phyloP scores from a whole-genome alignment of 305 asterid genomes.

The Solanum hybrid region DNA sequence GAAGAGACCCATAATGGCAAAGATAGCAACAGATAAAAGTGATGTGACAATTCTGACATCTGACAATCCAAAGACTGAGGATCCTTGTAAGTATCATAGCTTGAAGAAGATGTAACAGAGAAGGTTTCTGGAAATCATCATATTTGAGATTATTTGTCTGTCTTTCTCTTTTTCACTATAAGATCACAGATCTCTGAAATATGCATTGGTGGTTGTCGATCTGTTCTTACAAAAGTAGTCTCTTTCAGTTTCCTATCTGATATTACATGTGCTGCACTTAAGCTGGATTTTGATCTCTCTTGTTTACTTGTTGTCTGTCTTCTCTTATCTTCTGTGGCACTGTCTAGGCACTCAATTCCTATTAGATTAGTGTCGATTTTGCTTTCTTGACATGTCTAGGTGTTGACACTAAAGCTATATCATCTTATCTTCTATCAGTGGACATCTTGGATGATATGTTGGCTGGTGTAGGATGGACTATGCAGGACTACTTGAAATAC shows the following conservation, averaged over 20 bases:
- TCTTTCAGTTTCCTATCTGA: neutral
- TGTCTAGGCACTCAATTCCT: neutral
- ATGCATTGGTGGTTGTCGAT: neutral
- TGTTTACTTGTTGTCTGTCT: neutral
- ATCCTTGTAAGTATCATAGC: conserved; percentile 60
- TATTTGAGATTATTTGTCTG: neutral
- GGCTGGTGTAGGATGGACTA: conserved; percentile 89
- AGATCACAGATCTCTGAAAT: neutral
- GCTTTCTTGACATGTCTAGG: neutral
- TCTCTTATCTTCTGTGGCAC: neutral
- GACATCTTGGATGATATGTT: conserved; percentile 95
- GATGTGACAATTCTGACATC: conserved; percentile 88
- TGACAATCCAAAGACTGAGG: conserved; percentile 82
- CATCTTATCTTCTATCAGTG: conserved; percentile 35
- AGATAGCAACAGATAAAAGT: conserved; percentile 88
- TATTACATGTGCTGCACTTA: neutral
- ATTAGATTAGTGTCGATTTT: neutral
- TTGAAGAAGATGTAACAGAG: neutral
- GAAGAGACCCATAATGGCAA: conserved; percentile 90
- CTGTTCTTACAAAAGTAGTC: neutral
- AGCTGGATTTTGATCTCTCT: neutral
- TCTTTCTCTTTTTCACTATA: neutral
- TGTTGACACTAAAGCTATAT: neutral
- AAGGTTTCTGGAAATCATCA: neutral
- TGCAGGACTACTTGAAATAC: conserved; percentile 92